A percentile compares a stretch with the other conserved stretches of the same genome.
These are phyloP conservation scores for Fusarium miscanthi DNA, from an alignment of 2,329 filamentous ascomycete genomes.

Conservation along the genomic window DNA sequence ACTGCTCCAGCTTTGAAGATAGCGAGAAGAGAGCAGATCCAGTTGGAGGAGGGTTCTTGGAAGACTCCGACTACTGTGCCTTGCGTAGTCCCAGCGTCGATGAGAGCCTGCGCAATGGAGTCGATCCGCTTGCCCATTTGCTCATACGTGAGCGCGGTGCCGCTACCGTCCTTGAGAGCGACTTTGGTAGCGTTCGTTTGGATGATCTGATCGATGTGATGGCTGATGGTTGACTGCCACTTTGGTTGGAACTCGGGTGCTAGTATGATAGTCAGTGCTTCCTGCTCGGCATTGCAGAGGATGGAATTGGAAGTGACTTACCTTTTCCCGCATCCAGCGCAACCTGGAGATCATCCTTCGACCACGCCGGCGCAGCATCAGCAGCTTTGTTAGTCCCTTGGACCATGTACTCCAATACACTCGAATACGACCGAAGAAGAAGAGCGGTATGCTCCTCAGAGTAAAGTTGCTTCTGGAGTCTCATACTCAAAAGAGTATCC, in stretches of 20 bases:
- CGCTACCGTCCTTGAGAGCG: neutral
- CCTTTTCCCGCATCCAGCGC: neutral
- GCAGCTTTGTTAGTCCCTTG: neutral
- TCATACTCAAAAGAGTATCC: neutral
- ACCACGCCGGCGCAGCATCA: neutral
- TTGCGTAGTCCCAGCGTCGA: neutral
- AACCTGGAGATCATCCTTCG: neutral
- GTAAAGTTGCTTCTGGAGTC: neutral
- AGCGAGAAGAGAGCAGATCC: neutral
- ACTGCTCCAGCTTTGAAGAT: neutral
- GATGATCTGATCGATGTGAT: neutral
- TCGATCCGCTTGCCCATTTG: neutral
- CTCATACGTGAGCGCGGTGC: neutral
- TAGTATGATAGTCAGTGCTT: neutral
- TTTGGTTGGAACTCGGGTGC: neutral
- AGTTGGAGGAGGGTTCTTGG: neutral
- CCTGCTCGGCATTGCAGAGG: fast-evolving
- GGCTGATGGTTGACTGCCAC: neutral
- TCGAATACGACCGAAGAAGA: neutral
- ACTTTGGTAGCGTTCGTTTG: neutral
- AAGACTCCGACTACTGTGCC: neutral
- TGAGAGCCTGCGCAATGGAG: neutral
- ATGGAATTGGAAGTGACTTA: neutral
- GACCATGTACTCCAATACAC: neutral
- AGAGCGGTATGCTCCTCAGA: neutral